Percentiles rank a stretch among this genome's conserved stretches.
These are phyloP conservation scores for Seiridium cupressi DNA, from an alignment of 2,329 filamentous ascomycete species.

Conservation along the genomic window DNA sequence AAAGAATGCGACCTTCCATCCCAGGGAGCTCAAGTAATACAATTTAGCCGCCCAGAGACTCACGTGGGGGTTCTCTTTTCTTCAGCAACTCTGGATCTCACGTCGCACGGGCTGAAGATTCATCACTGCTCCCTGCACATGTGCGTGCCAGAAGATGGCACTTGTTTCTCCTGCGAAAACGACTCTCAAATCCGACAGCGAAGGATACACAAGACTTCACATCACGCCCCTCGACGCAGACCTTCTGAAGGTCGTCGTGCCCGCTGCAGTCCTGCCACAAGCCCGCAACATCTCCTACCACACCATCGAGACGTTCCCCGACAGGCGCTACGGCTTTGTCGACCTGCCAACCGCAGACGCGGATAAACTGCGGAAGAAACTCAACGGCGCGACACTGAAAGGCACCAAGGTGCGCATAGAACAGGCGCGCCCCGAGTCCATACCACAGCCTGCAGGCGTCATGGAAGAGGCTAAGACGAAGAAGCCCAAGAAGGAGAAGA, in stretches of 20 bases:
- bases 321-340: conserved; percentile 86
- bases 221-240: conserved; percentile 81
- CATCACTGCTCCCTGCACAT: neutral
- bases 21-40: neutral
- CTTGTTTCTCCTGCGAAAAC: conserved; percentile 12
- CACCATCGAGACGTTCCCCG: conserved; percentile 80
- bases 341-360: conserved; percentile 80
- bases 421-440: conserved; percentile 67
- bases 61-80: neutral
- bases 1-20: conserved; percentile 3
- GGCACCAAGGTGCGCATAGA: conserved; percentile 85
- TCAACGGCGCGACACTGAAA: conserved; percentile 82
- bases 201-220: conserved; percentile 64
- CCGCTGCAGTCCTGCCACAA: conserved; percentile 60
- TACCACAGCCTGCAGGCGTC: conserved; percentile 33
- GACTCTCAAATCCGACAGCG: conserved; percentile 11
- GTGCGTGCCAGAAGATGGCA: conserved; percentile 15
- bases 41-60: conserved; percentile 9
- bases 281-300: conserved; percentile 89
- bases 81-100: neutral
- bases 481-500: conserved; percentile 22
- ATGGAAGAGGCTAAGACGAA: conserved; percentile 24
- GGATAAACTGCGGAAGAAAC: conserved; percentile 86
- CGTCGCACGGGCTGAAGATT: neutral
- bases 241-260: conserved; percentile 70